Base-by-base conservation (phyloP, 768 basidiomycete species). In the Dacryopinax spathularia region DNA sequence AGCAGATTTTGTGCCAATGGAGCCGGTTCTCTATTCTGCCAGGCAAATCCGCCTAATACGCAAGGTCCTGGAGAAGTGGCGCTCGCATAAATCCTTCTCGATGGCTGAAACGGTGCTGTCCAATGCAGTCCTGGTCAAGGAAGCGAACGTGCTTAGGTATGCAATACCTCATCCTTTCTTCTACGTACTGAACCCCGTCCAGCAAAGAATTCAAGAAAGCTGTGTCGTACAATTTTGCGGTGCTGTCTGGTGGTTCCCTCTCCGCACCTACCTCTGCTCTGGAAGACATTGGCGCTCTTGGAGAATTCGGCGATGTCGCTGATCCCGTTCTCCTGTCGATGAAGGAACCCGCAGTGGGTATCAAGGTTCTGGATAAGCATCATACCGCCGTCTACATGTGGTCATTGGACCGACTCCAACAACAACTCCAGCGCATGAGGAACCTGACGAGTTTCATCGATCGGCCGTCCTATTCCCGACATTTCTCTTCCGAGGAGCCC, bases 131-230 rank as follows among this genome's bases (percentile, higher is more conserved):
- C 72, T 86, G 63, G 78, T 97, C 37, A 94, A 96, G 74, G 96
- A 99, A 75, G 95, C 92, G 4, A 97, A 96, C 73, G 80, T 97
- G 48, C 88, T 96, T 69, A 91, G 89, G 88, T 87, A 66, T 44
- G 80, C 41, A 20, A 10, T 34, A 64, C 69, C 65, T 67, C 56
- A 65, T 70, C 66, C 22, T 18, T 48, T 13, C 25, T 20, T 27
- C 25, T 60, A 34, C 33, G 13, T 29, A 60, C 33, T 65, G 66
- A 36, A 43, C 63, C 64, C 66, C 31, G 63, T 64, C 60, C 71
- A 93, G 92, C 76, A 88, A 86, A 71, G 90, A 94, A 73, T 82
- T 96, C 41, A 79, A 82, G 33, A 93, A 95, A 73, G 82, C 86
- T 37, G 91, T 95, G 43, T 81, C 84, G 25, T 99, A 92, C 74